These are phyloP conservation scores for Neurospora sp. DNA, from an alignment of 495 filamentous ascomycete genomes.

Conservation along the genomic window DNA sequence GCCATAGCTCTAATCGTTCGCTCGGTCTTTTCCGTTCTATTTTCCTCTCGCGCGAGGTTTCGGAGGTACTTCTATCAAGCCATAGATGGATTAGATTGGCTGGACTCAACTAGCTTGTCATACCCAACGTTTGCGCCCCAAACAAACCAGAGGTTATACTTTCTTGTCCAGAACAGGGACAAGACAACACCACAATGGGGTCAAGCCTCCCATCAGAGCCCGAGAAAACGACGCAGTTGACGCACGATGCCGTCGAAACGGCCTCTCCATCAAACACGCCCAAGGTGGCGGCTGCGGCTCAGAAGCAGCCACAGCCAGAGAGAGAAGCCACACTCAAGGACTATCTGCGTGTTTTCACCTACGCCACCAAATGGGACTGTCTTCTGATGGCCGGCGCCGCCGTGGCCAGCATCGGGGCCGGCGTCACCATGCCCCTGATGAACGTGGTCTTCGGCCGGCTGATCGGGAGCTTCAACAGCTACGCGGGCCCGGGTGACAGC, in stretches of 20 bases:
- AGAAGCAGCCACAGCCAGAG: conserved; percentile 23
- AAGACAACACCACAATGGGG: background rate
- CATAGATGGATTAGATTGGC: background rate
- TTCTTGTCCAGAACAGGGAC: background rate
- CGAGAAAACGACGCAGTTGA: background rate
- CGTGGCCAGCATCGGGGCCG: conserved; percentile 23
- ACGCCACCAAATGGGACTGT: conserved; percentile 34
- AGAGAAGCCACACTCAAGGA: conserved; percentile 32
- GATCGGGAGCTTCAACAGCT: conserved; percentile 20
- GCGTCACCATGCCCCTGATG: conserved; percentile 27
- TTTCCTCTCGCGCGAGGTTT: background rate
- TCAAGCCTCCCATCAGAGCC: background rate
- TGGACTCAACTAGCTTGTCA: background rate
- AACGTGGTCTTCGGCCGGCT: conserved; percentile 28
- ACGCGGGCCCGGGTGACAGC: background rate
- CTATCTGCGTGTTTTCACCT: conserved; percentile 34
- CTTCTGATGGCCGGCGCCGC: conserved; percentile 25
- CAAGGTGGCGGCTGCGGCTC: background rate
- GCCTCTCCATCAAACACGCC: background rate
- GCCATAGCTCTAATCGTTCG: background rate
- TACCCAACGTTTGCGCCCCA: background rate
- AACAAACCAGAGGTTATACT: background rate
- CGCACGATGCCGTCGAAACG: background rate
- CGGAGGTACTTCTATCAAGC: background rate
- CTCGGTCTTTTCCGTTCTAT: background rate